Conservation (phyloP, 495 filamentous ascomycete species). For the Aspergillus haitiensis region DNA sequence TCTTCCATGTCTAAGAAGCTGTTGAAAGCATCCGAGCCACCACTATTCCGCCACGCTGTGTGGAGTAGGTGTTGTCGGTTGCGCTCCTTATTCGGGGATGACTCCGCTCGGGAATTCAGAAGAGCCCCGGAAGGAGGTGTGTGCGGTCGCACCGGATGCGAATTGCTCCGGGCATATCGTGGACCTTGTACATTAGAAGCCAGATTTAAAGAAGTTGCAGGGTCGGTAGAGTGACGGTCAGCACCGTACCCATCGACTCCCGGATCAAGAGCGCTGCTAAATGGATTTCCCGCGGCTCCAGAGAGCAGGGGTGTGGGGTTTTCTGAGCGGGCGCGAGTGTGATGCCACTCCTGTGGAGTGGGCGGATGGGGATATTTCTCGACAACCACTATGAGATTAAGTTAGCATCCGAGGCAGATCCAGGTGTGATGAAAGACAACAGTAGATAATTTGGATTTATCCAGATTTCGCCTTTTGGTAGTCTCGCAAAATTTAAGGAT, state of each 20-base stretch:
- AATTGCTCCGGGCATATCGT: constrained; percentile 49
- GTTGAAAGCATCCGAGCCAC: constrained; percentile 45
- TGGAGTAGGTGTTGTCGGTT: constrained; percentile 38
- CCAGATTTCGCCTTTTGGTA: constrained; percentile 13
- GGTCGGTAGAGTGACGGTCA: constrained; percentile 39
- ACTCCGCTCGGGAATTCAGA: constrained; percentile 35
- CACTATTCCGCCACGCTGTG: constrained; percentile 45
- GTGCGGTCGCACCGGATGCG: constrained; percentile 46
- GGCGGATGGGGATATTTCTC: constrained; percentile 26
- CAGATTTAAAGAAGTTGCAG: constrained; percentile 33
- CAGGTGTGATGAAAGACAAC: constrained; percentile 10
- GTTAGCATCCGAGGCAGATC: constrained; percentile 20
- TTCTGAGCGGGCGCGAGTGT: constrained; percentile 42
- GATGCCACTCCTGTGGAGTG: constrained; percentile 33
- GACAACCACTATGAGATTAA: constrained; percentile 19
- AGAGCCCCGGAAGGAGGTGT: constrained; percentile 41
- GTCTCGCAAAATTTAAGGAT: constrained; percentile 14
- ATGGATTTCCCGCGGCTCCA: constrained; percentile 43
- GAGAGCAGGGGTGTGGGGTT: constrained; percentile 30
- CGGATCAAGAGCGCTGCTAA: constrained; percentile 31
- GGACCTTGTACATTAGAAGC: constrained; percentile 36
- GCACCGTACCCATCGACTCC: constrained; percentile 42
- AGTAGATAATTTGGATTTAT: constrained; percentile 13
- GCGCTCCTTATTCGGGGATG: constrained; percentile 34
- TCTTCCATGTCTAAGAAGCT: constrained; percentile 51